Conservation (phyloP, 2,329 filamentous ascomycete species). For the Phaeophleospora eucalypticola region DNA sequence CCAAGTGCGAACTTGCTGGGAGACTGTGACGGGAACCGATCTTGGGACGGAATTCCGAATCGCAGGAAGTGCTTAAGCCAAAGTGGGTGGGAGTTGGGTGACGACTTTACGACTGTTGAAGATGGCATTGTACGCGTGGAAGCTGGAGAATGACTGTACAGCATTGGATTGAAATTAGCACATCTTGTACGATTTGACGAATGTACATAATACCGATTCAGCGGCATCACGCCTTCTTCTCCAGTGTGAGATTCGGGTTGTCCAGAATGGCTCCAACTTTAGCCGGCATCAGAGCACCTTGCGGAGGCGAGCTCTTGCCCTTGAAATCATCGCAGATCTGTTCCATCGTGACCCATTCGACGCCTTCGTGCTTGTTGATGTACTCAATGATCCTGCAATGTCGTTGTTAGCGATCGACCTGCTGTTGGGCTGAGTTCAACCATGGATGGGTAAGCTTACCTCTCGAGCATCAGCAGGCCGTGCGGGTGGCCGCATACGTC, state of each 20-base stretch:
- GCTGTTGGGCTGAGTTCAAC: no score
- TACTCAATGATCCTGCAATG: conserved; percentile 56
- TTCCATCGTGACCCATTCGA: conserved; percentile 66
- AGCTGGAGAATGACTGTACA: background rate
- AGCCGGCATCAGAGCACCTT: conserved; percentile 60
- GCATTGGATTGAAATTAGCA: background rate
- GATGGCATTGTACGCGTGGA: background rate
- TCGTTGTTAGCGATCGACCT: conserved; percentile 1
- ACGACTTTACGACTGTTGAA: background rate
- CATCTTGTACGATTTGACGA: background rate
- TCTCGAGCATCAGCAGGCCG: conserved; percentile 68
- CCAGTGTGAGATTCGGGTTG: conserved; percentile 33
- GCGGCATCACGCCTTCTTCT: conserved; percentile 23
- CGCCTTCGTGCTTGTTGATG: conserved; percentile 60
- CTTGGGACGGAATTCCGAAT: conserved; percentile 11
- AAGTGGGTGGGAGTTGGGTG: no score
- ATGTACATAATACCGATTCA: background rate
- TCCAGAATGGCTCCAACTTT: conserved; percentile 51
- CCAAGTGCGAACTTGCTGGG: conserved; percentile 15
- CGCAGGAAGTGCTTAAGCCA: conserved; percentile 3
- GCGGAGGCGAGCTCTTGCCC: conserved; percentile 54
- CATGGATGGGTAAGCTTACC: conserved; percentile 37
- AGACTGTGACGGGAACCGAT: conserved; percentile 13
- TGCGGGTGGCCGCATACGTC: conserved; percentile 69
- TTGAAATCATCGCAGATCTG: conserved; percentile 72